A percentile compares a stretch with the other conserved stretches of the same genome.
Evolutionary conservation across 2,329 filamentous ascomycete genomes (phyloP).

Genomic region (Aspergillus texensis): DNA sequence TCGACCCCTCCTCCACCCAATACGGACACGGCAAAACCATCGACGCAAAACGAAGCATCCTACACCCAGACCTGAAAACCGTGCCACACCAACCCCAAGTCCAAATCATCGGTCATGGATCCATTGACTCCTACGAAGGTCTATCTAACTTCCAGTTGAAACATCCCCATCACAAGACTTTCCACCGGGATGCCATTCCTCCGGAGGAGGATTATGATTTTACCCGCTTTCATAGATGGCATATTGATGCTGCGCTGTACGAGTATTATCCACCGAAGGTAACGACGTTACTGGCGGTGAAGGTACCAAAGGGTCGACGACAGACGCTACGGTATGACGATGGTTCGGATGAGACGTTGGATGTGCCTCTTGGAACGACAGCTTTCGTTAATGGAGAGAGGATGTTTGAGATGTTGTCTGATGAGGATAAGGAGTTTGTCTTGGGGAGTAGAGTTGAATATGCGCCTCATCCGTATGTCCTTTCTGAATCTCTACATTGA

Average conservation of each 20-base stretch:
- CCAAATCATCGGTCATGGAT: constrained; percentile 78
- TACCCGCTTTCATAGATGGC: constrained; percentile 73
- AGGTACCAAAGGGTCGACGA: constrained; percentile 66
- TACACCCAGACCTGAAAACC: constrained; percentile 79
- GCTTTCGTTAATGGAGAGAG: constrained; percentile 72
- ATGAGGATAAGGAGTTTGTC: constrained; percentile 68
- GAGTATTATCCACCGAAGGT: constrained; percentile 73
- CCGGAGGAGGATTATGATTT: constrained; percentile 60
- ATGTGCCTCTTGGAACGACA: constrained; percentile 73
- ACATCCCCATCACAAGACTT: constrained; percentile 77
- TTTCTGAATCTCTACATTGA: neutral
- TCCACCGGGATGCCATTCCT: constrained; percentile 68
- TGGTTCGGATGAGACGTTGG: constrained; percentile 65
- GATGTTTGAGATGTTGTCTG: constrained; percentile 69
- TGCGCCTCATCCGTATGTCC: constrained; percentile 67
- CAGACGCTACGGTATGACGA: constrained; percentile 76
- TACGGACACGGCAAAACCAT: constrained; percentile 79
- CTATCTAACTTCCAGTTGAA: constrained; percentile 67
- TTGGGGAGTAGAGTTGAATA: constrained; percentile 71
- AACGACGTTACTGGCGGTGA: constrained; percentile 73
- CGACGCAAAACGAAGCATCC: constrained; percentile 65
- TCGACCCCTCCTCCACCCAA: constrained; percentile 66
- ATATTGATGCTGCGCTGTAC: constrained; percentile 78
- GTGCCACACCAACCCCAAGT: constrained; percentile 79
- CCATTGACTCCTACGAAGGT: constrained; percentile 70